Conservation (phyloP, 306 rosid genomes). For the Cyamopsis tetragonoloba region DNA sequence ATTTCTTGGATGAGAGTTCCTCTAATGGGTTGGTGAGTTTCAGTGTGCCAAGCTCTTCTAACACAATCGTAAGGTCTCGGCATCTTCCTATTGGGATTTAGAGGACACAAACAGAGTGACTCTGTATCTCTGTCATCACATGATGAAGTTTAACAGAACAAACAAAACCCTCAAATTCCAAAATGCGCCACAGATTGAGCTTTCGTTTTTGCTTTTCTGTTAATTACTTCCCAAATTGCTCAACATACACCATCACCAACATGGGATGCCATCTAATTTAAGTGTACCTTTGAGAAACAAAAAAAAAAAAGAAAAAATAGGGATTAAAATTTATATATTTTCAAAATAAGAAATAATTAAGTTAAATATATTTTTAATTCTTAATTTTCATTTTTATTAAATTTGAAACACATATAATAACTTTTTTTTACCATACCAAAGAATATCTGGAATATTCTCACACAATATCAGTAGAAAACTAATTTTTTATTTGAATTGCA, state of each 20-base stretch:
- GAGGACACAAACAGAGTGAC: background rate
- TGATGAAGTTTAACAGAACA: conserved; percentile 6
- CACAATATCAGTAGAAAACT: too few relatives aligned
- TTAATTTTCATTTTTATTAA: too few relatives aligned
- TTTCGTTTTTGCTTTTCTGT: background rate
- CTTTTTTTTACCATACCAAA: too few relatives aligned
- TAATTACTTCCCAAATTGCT: background rate
- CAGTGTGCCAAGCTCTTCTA: conserved; percentile 83
- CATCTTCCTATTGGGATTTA: conserved; percentile 40
- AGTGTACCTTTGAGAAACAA: background rate
- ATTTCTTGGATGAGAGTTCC: conserved; percentile 81
- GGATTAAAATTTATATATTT: too few relatives aligned
- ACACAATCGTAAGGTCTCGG: conserved; percentile 77
- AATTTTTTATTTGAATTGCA: too few relatives aligned
- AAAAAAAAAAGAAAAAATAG: too few relatives aligned
- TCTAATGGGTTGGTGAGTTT: conserved; percentile 73
- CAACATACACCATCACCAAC: conserved; percentile 6
- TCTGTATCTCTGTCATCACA: too few relatives aligned
- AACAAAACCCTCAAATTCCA: background rate
- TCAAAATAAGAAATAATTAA: too few relatives aligned
- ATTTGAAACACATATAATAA: too few relatives aligned
- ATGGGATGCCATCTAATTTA: conserved; percentile 31
- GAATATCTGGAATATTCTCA: too few relatives aligned
- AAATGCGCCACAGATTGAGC: too few relatives aligned
- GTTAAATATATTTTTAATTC: too few relatives aligned